phyloP scores from a whole-genome alignment of 1,139 yeast genomes.

The Debaryomyces coudertii region DNA sequence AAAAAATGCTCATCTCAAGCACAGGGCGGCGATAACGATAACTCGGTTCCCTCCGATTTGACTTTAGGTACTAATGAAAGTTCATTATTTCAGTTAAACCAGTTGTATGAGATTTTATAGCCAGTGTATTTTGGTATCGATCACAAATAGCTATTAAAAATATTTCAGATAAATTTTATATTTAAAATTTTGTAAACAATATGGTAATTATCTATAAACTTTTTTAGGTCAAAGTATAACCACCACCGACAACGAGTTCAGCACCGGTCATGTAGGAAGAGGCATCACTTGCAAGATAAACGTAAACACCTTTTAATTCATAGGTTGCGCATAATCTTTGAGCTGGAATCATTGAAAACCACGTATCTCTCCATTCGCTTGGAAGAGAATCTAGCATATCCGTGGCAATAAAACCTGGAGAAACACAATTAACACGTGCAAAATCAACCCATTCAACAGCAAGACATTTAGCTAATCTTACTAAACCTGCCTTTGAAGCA shows the following conservation, averaged over 20 bases:
- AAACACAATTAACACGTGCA: constrained; percentile 20
- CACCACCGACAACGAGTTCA: background rate
- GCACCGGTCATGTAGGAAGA: background rate
- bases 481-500: constrained; percentile 53
- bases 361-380: constrained; percentile 19
- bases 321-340: constrained; percentile 24
- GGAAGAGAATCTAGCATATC: constrained; percentile 34
- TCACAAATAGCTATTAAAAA: too few species aligned
- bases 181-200: background rate
- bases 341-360: constrained; percentile 24
- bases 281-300: constrained; percentile 20
- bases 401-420: constrained; percentile 20
- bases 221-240: background rate
- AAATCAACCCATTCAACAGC: constrained; percentile 36
- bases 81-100: too few species aligned
- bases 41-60: too few species aligned
- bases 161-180: background rate
- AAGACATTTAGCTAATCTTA: constrained; percentile 46
- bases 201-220: background rate
- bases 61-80: too few species aligned
- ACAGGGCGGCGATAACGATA: constrained; percentile 48
- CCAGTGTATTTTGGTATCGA: too few species aligned
- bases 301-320: constrained; percentile 26
- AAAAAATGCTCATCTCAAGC: too few species aligned
- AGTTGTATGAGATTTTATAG: too few species aligned